Base-by-base conservation (phyloP, 2,329 filamentous ascomycete species). In the Sclerotinia sclerotiorum region DNA sequence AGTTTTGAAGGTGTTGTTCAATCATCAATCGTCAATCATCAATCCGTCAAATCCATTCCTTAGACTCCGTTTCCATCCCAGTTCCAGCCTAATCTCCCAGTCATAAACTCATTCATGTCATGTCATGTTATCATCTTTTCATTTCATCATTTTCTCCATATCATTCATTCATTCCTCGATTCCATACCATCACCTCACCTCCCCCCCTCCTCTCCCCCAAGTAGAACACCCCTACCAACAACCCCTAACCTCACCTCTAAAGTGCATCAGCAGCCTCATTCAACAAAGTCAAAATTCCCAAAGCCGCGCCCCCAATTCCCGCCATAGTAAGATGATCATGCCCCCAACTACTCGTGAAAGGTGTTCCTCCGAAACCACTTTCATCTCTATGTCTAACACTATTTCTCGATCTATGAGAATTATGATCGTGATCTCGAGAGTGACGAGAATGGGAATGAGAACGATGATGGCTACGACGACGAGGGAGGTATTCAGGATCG, bases 241-340 rank as follows among this genome's bases (percentile, higher is more conserved):
- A 42, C 13, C 39, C 13, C 13, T 15, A 1, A 42, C 48, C 8
- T 19, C 8, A 55, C 10, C 7, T 21, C 51, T 6, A 69, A 42
- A 76, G 57, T 1, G 70, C 76, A 58, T 74, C 74, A 8, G 85
- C 85, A 35, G 86, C 86, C 74, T 89, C 85, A 5, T 84, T 82
- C 44, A 89, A 77, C 1, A 88, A 85, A 66, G 83, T 84, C 57
- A 88, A 73, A 70, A 89, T 76, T 65, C 85, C 87, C 3, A 83
- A 85, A 0, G 87, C 86, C 0, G 86, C 86, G 13, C 87, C 85
- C 5, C 87, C 87, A 42, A 89, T 84, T 1, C 87, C 84, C 6
- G 85, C 87, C 0, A 84, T 85, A 2, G 83, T 82, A 5, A 88
- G 79, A 21, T 85, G 83, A 71, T 87, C 85, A 60, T 83, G 83